Conservation (phyloP, 495 filamentous ascomycete species). For the Entonaema liquescens region DNA sequence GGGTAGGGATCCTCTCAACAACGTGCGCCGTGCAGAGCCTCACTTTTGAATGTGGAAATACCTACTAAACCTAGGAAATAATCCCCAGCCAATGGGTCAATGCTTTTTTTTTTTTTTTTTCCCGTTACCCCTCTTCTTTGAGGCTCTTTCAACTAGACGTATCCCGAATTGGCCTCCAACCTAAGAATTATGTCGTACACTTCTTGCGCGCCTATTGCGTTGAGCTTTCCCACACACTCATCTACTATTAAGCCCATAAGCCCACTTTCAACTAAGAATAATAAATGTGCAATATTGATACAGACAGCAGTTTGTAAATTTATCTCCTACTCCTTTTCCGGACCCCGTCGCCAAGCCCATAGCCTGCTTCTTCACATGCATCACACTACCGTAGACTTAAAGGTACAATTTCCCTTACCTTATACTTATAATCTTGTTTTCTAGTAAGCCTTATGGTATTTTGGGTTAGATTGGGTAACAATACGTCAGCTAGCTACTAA, state of each 20-base stretch:
- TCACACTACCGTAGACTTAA: not conserved
- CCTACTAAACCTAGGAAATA: no score
- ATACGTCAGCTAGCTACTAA: not conserved
- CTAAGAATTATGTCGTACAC: not conserved
- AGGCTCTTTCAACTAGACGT: not conserved
- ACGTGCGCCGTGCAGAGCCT: no score
- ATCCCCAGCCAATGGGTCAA: no score
- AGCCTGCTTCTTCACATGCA: not conserved
- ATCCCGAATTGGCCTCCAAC: not conserved
- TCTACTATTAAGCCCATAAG: not conserved
- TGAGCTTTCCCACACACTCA: not conserved
- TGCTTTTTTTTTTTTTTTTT: no score
- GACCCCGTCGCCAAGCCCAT: not conserved
- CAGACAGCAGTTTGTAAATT: not conserved
- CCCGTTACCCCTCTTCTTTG: no score
- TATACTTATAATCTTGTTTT: not conserved
- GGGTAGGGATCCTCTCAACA: no score
- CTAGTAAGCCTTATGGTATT: not conserved
- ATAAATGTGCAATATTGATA: not conserved
- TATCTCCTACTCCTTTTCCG: not conserved
- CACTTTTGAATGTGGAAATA: no score
- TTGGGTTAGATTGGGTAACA: conserved; percentile 6
- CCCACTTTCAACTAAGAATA: not conserved
- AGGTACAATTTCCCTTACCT: not conserved
- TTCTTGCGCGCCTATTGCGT: not conserved